phyloP scores from a whole-genome alignment of 129 eudicot genomes.

The Deinandra increscens region DNA sequence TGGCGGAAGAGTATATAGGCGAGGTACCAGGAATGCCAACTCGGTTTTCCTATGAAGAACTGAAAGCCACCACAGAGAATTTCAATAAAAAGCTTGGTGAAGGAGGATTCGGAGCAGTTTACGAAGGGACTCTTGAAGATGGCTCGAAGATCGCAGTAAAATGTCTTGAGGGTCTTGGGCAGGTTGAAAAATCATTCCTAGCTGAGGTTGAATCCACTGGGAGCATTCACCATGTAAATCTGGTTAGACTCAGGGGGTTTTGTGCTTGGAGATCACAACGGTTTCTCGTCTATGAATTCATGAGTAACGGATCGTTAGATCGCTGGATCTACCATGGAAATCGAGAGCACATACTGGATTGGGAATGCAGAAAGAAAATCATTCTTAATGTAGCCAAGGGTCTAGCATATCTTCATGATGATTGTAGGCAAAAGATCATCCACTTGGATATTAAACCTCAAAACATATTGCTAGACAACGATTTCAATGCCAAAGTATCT shows the following conservation, averaged over 20 bases:
- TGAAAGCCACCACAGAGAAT: not conserved
- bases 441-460: not conserved
- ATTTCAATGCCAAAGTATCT: not conserved
- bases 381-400: not conserved
- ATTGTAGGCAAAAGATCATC: not conserved
- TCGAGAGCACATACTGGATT: not conserved
- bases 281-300: not conserved
- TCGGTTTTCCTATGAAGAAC: not conserved
- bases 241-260: not conserved
- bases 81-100: not conserved
- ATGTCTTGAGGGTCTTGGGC: conserved; percentile 3
- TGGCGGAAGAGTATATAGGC: not conserved
- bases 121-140: not conserved
- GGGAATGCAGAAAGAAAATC: not conserved
- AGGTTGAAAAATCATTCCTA: not conserved
- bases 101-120: not conserved
- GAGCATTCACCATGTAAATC: conserved; percentile 10
- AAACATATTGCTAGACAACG: not conserved
- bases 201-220: not conserved
- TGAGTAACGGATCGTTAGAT: not conserved
- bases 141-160: not conserved
- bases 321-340: not conserved
- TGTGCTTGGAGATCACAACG: conserved; percentile 3
- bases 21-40: not conserved
- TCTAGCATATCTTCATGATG: not conserved